phyloP scores from a whole-genome alignment of 1,284 basidiomycete genomes.

The Megacollybia platyphylla region DNA sequence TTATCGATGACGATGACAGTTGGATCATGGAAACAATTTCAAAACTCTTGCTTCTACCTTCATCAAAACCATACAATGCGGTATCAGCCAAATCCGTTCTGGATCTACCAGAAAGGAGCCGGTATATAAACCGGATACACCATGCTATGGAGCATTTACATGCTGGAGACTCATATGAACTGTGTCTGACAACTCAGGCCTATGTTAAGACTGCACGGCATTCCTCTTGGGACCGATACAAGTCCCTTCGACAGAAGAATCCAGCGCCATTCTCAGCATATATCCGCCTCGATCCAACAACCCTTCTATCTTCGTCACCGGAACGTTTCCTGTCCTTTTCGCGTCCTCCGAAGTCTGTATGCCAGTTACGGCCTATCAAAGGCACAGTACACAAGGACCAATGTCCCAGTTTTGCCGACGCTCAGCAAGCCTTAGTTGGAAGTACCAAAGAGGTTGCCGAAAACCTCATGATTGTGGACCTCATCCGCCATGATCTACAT shows the following conservation, averaged over 20 bases:
- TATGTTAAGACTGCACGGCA: constrained; percentile 34
- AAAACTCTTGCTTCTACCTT: constrained; percentile 11
- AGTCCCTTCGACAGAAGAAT: constrained; percentile 62
- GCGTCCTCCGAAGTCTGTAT: constrained; percentile 43
- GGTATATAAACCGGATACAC: constrained; percentile 67
- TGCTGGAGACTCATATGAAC: constrained; percentile 90
- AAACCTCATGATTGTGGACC: constrained; percentile 97
- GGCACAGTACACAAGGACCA: constrained; percentile 72
- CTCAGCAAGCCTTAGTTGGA: constrained; percentile 52
- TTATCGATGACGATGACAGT: constrained; percentile 37
- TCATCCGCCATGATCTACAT: constrained; percentile 89
- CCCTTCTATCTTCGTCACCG: constrained; percentile 72
- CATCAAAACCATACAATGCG: too few relatives aligned
- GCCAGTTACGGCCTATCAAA: constrained; percentile 93
- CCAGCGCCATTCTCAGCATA: constrained; percentile 89
- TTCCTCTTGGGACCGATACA: constrained; percentile 64
- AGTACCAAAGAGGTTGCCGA: constrained; percentile 92
- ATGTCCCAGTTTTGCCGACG: constrained; percentile 46
- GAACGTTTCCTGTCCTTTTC: constrained; percentile 89
- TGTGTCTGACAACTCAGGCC: constrained; percentile 83
- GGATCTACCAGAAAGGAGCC: constrained; percentile 36
- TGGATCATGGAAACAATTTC: constrained; percentile 39
- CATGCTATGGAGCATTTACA: constrained; percentile 67
- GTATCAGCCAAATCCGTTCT: constrained; percentile 13
- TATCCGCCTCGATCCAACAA: constrained; percentile 58